Evolutionary conservation across 1,284 basidiomycete genomes (phyloP), one percentile per base, ranked within the genome.

Genomic region (Phellopilus nigrolimitatus): DNA sequence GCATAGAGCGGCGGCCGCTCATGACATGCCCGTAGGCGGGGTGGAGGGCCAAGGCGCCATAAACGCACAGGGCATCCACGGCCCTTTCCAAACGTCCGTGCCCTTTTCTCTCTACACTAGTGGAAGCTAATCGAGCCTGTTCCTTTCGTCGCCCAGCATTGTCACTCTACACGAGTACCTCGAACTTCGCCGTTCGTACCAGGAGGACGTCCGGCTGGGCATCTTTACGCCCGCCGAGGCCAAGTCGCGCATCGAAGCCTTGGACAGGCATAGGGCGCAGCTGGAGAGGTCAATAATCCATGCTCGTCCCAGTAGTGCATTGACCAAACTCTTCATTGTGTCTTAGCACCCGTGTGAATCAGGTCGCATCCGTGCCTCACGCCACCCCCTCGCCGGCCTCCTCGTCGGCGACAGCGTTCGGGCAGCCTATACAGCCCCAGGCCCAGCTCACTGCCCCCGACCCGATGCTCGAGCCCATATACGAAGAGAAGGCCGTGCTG

Each of bases 131-230:
- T n/a, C 4, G 7, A 45, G 9, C 15, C 17, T 10, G 6, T 21
- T 21, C 13, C 13, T 43, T 28, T 30, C 4, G 15, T 17, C 9
- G 27, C 25, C 10, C 31, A 48, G 46, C 9, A 39, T n/a, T 39
- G 17, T 48, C 28, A 39, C 36, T 33, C 21, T 52, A 4, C 27
- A 33, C 31, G 50, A 52, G 15, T 52, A 52, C 22, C 44, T 52
- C 31, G 50, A 52, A 28, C 47, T 54, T 21, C 47, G 47, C 22
- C 47, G 47, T 25, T 44, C 47, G 12, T 54, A 49, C 37, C 52
- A 54, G 15, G 52, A 54, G 21, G 52, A 54, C 27, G 40, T 49
- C 12, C 47, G 52, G 8, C 41, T 54, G 34, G 47, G 47, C 12
- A 54, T 54, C 22, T 54, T 54, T 33, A 39, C 39, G 21, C 40